Percentiles rank a stretch among this genome's conserved stretches.
phyloP scores from a whole-genome alignment of 2,329 filamentous ascomycete species.

The Purpureocillium lavendulum region DNA sequence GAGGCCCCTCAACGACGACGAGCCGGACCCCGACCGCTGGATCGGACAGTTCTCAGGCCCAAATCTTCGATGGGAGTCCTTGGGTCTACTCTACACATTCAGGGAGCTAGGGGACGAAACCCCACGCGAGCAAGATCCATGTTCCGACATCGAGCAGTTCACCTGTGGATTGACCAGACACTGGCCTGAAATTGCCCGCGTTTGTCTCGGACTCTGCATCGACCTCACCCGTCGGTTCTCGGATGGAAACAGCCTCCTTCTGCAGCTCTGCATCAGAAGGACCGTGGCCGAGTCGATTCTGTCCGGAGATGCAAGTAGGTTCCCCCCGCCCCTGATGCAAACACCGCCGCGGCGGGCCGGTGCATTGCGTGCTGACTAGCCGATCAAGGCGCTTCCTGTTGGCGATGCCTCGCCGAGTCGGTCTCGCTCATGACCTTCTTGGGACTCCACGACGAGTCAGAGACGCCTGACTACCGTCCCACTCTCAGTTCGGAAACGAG shows the following conservation, averaged over 20 bases:
- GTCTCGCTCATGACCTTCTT: slow-evolving; percentile 18
- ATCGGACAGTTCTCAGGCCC: slow-evolving; percentile 27
- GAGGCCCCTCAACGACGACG: slow-evolving; percentile 24
- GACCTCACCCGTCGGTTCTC: slow-evolving; percentile 18
- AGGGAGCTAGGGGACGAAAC: not conserved
- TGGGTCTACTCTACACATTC: slow-evolving; percentile 26
- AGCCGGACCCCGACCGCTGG: slow-evolving; percentile 26
- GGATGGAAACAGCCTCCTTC: slow-evolving; percentile 18
- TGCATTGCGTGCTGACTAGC: not conserved
- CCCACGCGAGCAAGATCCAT: not conserved
- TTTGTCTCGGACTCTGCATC: slow-evolving; percentile 12
- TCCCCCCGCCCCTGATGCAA: too few species aligned
- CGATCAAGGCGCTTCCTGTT: slow-evolving; percentile 4
- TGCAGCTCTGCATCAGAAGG: slow-evolving; percentile 19
- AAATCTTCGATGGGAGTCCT: slow-evolving; percentile 33
- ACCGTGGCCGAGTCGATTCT: slow-evolving; percentile 20
- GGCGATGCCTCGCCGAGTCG: slow-evolving; percentile 20
- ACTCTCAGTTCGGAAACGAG: slow-evolving; percentile 18
- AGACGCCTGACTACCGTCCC: slow-evolving; percentile 10
- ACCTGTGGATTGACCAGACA: too few species aligned
- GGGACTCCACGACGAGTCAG: slow-evolving; percentile 12
- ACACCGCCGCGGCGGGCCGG: too few species aligned
- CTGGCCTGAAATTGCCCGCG: not conserved
- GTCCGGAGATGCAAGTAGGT: slow-evolving; percentile 23
- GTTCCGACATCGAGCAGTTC: not conserved